Conservation (phyloP, 108 stramenopile genomes). For the Stephanodiscus triporus region DNA sequence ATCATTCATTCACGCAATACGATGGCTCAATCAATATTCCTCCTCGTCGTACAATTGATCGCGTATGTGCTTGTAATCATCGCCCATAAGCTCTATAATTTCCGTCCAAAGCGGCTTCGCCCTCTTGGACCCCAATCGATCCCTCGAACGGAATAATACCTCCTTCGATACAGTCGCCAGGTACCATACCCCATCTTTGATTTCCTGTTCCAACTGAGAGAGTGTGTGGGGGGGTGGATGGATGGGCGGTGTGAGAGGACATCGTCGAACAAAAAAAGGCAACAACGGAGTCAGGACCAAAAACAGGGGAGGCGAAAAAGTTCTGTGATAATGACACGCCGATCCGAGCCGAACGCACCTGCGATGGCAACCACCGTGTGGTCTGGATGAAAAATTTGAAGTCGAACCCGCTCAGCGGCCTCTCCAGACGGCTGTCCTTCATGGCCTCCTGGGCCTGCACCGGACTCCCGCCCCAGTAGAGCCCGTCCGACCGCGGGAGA, state of each 20-base stretch:
- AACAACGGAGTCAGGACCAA: not conserved
- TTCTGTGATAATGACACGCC: no score
- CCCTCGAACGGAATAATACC: conserved; percentile 71
- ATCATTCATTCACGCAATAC: not conserved
- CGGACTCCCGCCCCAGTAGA: conserved; percentile 85
- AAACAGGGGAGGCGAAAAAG: not conserved
- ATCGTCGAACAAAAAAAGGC: not conserved
- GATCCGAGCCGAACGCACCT: conserved; percentile 23
- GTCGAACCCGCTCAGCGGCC: conserved; percentile 75
- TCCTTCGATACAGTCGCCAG: conserved; percentile 61
- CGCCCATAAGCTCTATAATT: conserved; percentile 80
- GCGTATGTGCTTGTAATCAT: conserved; percentile 61
- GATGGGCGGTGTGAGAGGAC: not conserved
- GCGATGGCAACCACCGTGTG: conserved; percentile 66
- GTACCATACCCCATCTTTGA: conserved; percentile 65
- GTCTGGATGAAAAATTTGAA: conserved; percentile 89
- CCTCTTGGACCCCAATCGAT: conserved; percentile 76
- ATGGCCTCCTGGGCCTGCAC: conserved; percentile 79
- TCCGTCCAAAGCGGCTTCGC: conserved; percentile 90
- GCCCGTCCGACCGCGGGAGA: conserved; percentile 69
- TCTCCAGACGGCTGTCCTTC: conserved; percentile 57
- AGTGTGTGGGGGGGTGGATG: not conserved
- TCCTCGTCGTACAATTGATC: conserved; percentile 65
- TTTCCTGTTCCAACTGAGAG: conserved; percentile 58
- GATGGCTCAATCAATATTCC: conserved; percentile 15